A percentile compares a stretch with the other conserved stretches of the same genome.
Evolutionary conservation across 129 eudicot species (phyloP).

Genomic region (Centrapalus pauciflorus): DNA sequence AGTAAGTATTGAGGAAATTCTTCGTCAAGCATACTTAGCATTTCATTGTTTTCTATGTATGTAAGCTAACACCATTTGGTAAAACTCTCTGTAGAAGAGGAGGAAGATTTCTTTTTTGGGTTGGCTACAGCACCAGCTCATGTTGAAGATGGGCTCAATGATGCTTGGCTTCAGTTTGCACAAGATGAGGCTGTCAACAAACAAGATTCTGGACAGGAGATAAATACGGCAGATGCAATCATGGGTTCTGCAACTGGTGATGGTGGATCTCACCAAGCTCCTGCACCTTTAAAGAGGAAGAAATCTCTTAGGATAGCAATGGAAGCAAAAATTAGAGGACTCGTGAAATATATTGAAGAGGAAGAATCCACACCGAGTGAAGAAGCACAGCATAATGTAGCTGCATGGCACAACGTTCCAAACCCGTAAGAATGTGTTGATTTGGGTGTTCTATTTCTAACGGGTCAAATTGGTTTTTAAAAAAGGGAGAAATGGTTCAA

Average conservation of each 20-base stretch:
- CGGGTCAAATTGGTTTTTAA: no score
- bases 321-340: constrained; percentile 95
- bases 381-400: constrained; percentile 68
- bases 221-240: constrained; percentile 43
- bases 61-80: neutral
- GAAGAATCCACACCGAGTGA: constrained; percentile 48
- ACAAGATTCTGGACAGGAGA: constrained; percentile 33
- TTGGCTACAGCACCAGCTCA: constrained; percentile 99
- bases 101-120: constrained; percentile 83
- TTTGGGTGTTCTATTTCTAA: neutral
- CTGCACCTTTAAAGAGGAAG: constrained; percentile 42
- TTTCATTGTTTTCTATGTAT: neutral
- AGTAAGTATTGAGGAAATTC: no score
- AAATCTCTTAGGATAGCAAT: constrained; percentile 62
- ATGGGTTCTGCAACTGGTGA: constrained; percentile 68
- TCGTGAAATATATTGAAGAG: constrained; percentile 51
- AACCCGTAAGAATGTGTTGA: constrained; percentile 63
- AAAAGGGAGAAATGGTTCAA: no score
- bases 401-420: constrained; percentile 99
- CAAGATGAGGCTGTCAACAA: constrained; percentile 51
- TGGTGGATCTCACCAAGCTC: constrained; percentile 79
- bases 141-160: constrained; percentile 91
- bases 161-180: constrained; percentile 99
- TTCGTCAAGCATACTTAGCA: no score
- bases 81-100: constrained; percentile 41